Percentiles rank a stretch among this genome's conserved stretches.
phyloP scores from a whole-genome alignment of 2,329 filamentous ascomycete species.

The Pseudogymnoascus sp. region DNA sequence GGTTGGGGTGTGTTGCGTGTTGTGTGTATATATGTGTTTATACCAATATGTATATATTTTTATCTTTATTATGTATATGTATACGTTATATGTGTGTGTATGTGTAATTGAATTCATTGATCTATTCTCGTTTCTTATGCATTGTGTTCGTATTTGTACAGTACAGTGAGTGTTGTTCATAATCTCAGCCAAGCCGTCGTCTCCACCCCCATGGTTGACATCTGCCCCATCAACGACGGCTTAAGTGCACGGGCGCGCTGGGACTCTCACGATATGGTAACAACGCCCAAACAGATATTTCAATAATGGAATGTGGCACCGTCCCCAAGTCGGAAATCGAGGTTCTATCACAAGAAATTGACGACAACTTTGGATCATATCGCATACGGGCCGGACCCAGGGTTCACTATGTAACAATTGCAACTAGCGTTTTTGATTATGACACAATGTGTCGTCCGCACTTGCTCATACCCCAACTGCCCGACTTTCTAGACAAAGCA shows the following conservation, averaged over 20 bases:
- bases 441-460: background rate
- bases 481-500: background rate
- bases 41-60: slow-evolving; percentile 3
- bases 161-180: background rate
- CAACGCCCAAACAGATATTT: background rate
- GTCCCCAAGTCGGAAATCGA: background rate
- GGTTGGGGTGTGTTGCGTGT: slow-evolving; percentile 8
- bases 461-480: slow-evolving; percentile 9
- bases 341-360: background rate
- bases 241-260: background rate
- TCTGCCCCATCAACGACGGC: background rate
- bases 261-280: background rate
- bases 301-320: background rate
- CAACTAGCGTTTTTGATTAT: background rate
- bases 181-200: background rate
- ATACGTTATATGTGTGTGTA: background rate
- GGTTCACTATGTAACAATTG: background rate
- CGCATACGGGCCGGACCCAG: background rate
- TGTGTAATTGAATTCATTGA: background rate
- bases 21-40: slow-evolving; percentile 8
- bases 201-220: background rate
- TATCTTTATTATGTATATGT: background rate
- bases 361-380: background rate
- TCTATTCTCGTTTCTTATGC: background rate
- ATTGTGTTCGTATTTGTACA: background rate